These are phyloP conservation scores for Apophysomyces sp. DNA, from an alignment of 371 early-diverging fungal species.

Conservation along the genomic window DNA sequence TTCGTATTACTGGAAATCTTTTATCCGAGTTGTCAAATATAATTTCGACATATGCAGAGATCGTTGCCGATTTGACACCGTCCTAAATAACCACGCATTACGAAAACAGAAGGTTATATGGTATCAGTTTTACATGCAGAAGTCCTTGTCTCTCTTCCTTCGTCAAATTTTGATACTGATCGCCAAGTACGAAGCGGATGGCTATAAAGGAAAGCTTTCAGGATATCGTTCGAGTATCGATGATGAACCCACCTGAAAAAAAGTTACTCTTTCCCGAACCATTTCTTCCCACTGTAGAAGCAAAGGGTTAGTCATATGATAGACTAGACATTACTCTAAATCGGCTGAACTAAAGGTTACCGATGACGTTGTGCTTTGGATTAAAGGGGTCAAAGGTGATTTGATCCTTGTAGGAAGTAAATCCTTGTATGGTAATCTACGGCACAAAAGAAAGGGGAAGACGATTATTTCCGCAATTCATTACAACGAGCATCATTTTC, in stretches of 20 bases:
- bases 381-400: slow-evolving; percentile 91
- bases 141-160: slow-evolving; percentile 93
- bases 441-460: background rate
- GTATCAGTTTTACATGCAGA: slow-evolving; percentile 73
- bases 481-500: no score
- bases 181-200: slow-evolving; percentile 95
- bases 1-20: slow-evolving; percentile 81
- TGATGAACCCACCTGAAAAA: slow-evolving; percentile 93
- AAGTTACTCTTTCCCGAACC: slow-evolving; percentile 99
- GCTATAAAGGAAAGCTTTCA: slow-evolving; percentile 67
- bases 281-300: slow-evolving; percentile 93
- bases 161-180: slow-evolving; percentile 90
- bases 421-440: slow-evolving; percentile 94
- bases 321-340: background rate
- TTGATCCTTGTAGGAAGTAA: slow-evolving; percentile 98
- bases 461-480: no score
- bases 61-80: slow-evolving; percentile 89
- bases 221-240: no score
- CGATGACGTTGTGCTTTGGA: slow-evolving; percentile 93
- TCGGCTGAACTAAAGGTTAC: slow-evolving; percentile 42
- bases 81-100: slow-evolving; percentile 63
- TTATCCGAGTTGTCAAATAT: slow-evolving; percentile 96
- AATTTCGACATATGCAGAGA: slow-evolving; percentile 97
- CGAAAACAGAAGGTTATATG: background rate
- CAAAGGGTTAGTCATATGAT: background rate